phyloP scores from a whole-genome alignment of 2,329 filamentous ascomycete genomes.

The Fusarium sp. region DNA sequence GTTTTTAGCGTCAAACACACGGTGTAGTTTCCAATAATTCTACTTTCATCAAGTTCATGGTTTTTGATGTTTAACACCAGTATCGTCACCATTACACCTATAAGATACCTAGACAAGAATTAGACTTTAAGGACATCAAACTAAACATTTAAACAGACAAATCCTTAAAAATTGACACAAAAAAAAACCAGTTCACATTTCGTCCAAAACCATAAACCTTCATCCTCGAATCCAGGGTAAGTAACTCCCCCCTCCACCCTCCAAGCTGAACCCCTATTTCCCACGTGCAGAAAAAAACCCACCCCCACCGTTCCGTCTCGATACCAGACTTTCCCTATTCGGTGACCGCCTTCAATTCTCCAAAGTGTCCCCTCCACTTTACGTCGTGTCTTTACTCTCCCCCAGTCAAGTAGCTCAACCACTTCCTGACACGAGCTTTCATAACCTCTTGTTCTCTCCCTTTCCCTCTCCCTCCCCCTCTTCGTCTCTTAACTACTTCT shows the following conservation, averaged over 20 bases:
- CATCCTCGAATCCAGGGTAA: slow-evolving; percentile 30
- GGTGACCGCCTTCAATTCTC: slow-evolving; percentile 44
- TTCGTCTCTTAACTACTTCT: too few species aligned
- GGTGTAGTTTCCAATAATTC: fast-evolving
- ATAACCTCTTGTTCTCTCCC: not conserved
- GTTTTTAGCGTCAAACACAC: fast-evolving
- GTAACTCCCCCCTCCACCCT: not conserved
- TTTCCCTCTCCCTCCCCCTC: too few species aligned
- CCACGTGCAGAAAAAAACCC: slow-evolving; percentile 33
- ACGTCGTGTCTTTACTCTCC: not conserved
- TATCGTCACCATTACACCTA: too few species aligned
- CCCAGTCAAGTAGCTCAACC: slow-evolving; percentile 30
- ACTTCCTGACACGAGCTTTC: slow-evolving; percentile 27
- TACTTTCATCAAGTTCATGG: too few species aligned
- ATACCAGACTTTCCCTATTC: slow-evolving; percentile 33
- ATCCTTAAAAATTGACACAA: not conserved
- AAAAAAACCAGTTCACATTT: not conserved
- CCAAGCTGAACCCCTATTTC: slow-evolving; percentile 31
- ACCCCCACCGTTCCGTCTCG: slow-evolving; percentile 30
- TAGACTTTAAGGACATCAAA: not conserved
- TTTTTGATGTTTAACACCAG: too few species aligned
- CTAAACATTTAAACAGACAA: not conserved
- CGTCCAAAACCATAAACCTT: not conserved
- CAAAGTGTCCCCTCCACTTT: slow-evolving; percentile 41
- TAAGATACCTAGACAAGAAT: not conserved